Conservation (phyloP, 75 land plant genomes). For the Cunninghamia lanceolata region DNA sequence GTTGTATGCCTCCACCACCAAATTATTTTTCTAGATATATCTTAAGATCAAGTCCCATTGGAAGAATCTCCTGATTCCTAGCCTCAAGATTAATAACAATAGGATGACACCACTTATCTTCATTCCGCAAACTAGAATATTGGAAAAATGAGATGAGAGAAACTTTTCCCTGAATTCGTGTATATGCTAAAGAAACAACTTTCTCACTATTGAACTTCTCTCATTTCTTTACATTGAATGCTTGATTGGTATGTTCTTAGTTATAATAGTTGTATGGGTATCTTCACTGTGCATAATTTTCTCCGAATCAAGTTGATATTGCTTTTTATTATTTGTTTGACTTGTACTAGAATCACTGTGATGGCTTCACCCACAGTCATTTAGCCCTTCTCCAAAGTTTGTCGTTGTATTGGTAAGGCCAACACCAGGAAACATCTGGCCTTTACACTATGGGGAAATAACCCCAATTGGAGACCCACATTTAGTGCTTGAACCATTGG, state of each 20-base stretch:
- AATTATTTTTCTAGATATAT: background rate
- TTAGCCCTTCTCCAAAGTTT: no score
- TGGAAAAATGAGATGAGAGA: slow-evolving; percentile 84
- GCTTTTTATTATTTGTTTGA: no score
- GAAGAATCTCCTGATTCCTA: slow-evolving; percentile 57
- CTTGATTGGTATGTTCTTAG: no score
- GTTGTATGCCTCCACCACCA: background rate
- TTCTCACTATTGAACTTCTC: slow-evolving; percentile 95
- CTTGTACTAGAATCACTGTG: no score
- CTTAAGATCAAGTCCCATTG: slow-evolving; percentile 8
- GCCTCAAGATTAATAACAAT: slow-evolving; percentile 77
- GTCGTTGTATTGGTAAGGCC: background rate
- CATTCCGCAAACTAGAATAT: slow-evolving; percentile 89
- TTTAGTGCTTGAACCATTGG: no score
- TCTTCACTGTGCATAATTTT: no score
- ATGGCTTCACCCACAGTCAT: no score
- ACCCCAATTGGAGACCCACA: no score
- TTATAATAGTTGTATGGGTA: no score
- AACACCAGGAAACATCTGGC: no score
- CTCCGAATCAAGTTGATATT: no score
- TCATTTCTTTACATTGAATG: slow-evolving; percentile 89
- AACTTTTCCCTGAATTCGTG: slow-evolving; percentile 82
- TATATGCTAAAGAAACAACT: slow-evolving; percentile 88
- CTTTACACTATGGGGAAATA: no score
- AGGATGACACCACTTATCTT: slow-evolving; percentile 85